Conservation (phyloP, 208 protist genomes). For the Herpetomonas tarakana region DNA sequence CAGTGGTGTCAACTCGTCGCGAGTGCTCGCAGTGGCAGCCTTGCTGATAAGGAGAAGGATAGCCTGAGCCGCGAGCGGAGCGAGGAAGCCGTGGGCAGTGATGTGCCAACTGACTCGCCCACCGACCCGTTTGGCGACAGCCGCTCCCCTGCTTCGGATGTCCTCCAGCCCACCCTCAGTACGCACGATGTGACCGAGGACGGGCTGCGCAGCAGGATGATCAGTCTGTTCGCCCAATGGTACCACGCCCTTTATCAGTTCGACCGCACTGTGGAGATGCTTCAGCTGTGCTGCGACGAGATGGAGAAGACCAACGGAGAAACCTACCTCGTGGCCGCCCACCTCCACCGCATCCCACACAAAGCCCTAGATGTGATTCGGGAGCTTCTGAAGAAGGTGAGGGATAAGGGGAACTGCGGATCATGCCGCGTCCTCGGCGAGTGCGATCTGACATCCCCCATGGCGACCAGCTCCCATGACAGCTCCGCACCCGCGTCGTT, state of each 20-base stretch:
- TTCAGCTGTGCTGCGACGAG: conserved; percentile 8
- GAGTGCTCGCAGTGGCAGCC: no score
- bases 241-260: conserved; percentile 24
- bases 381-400: not conserved
- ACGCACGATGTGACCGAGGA: not conserved
- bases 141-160: no score
- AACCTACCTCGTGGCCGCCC: not conserved
- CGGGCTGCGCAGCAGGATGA: not conserved
- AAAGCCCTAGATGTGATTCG: not conserved
- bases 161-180: no score
- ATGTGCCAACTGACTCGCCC: not conserved
- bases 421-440: not conserved
- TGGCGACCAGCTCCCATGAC: not conserved
- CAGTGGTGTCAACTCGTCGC: no score
- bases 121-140: no score
- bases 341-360: not conserved
- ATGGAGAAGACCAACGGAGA: conserved; percentile 1
- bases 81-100: not conserved
- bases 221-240: conserved; percentile 3
- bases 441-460: not conserved
- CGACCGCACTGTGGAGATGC: conserved; percentile 20
- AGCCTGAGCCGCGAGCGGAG: not conserved
- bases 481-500: not conserved
- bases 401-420: not conserved
- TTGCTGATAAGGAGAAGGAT: not conserved